Evolutionary conservation across 176 grass and related monocot species (phyloP).

Genomic region (Oryza officinalis): DNA sequence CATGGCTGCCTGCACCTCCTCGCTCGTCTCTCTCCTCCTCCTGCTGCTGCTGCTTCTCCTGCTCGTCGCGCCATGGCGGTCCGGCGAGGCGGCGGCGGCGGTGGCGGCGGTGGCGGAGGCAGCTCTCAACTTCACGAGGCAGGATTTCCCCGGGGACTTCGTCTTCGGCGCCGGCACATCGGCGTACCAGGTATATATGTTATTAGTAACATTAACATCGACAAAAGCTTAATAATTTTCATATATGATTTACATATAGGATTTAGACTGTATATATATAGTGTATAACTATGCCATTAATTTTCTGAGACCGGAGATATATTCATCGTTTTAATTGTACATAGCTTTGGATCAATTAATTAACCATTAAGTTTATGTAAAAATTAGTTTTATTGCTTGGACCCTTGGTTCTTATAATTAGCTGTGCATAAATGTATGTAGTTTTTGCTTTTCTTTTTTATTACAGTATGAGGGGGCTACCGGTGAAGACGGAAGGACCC

Average conservation of each 20-base stretch:
- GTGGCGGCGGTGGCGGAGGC: neutral
- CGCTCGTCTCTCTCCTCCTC: neutral
- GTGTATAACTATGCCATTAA: no score
- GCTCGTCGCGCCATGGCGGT: conserved; percentile 39
- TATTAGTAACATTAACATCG: no score
- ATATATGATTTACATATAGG: no score
- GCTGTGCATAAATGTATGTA: neutral
- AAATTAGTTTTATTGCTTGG: neutral
- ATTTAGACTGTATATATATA: no score
- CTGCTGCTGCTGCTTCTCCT: neutral
- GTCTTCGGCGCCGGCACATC: conserved; percentile 82
- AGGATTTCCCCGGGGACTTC: conserved; percentile 72
- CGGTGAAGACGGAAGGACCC: conserved; percentile 68
- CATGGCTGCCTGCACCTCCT: no score
- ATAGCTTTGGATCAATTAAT: no score
- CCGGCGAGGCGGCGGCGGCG: conserved; percentile 10
- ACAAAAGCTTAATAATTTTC: no score
- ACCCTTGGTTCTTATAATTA: neutral
- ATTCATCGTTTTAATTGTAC: no score
- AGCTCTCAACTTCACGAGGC: conserved; percentile 62
- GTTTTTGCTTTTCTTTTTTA: no score
- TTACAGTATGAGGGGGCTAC: conserved; percentile 64
- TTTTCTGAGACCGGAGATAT: no score
- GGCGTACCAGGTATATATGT: conserved; percentile 51
- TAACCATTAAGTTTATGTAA: no score